Evolutionary conservation across 352 stramenopile species (phyloP).

Genomic region (Globisporangium splendens): DNA sequence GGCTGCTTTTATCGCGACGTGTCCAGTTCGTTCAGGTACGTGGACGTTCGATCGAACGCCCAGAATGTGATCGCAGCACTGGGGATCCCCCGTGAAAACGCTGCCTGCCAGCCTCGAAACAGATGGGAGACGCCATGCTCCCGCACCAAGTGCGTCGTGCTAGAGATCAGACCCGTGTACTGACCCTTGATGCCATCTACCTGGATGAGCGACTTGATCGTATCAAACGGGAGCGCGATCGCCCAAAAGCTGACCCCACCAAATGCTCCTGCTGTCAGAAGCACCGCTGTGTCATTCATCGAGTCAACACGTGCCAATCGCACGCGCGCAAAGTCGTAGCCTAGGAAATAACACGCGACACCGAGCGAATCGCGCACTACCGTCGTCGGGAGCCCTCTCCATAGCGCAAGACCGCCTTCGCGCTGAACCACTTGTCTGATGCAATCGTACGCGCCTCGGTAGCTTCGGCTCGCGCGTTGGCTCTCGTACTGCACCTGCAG

Average conservation of each 20-base stretch:
- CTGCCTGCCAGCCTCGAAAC: constrained; percentile 77
- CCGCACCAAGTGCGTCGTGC: constrained; percentile 36
- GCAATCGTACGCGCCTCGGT: constrained; percentile 55
- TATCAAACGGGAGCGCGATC: constrained; percentile 82
- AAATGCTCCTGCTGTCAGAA: constrained; percentile 66
- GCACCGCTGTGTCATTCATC: constrained; percentile 37
- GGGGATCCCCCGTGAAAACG: constrained; percentile 72
- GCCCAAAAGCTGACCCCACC: constrained; percentile 85
- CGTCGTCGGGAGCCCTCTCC: constrained; percentile 71
- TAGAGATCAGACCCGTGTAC: constrained; percentile 42
- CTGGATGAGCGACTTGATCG: constrained; percentile 82
- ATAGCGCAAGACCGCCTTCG: constrained; percentile 64
- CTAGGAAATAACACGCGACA: constrained; percentile 84
- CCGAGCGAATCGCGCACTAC: constrained; percentile 80
- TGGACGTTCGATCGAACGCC: constrained; percentile 64
- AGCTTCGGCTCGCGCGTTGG: constrained; percentile 34
- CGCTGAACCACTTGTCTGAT: constrained; percentile 49
- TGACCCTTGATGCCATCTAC: constrained; percentile 41
- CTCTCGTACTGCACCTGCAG: constrained; percentile 77
- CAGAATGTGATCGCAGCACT: constrained; percentile 82
- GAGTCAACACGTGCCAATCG: constrained; percentile 18
- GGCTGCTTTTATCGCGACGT: constrained; percentile 3
- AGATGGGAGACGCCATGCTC: constrained; percentile 59
- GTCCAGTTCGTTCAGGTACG: constrained; percentile 40
- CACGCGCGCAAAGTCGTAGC: constrained; percentile 73